These are phyloP conservation scores for Fraxinus xanthoxyloides DNA, from an alignment of 305 asterid species.

Conservation along the genomic window DNA sequence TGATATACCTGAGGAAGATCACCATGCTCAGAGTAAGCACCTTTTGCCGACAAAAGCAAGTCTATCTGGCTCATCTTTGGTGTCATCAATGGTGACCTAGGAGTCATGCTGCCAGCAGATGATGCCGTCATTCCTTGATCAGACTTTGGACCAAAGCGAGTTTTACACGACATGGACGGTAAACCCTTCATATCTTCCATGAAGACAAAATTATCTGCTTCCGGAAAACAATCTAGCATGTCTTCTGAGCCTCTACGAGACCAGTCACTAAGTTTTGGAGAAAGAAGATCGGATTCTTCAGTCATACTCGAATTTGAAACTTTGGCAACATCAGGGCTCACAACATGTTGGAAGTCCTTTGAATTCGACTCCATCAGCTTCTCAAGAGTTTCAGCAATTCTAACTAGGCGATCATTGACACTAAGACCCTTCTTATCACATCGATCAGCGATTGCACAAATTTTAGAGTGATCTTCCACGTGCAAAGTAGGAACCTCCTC, in stretches of 20 bases:
- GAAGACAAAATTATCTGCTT: slow-evolving; percentile 64
- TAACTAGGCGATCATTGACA: slow-evolving; percentile 81
- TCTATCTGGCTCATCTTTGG: slow-evolving; percentile 90
- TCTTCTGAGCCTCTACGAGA: slow-evolving; percentile 98
- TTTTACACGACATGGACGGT: slow-evolving; percentile 81
- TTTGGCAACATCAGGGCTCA: slow-evolving; percentile 85
- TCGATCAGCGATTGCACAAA: slow-evolving; percentile 97
- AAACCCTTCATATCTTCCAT: slow-evolving; percentile 84
- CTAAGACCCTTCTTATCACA: slow-evolving; percentile 94
- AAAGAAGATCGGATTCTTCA: slow-evolving; percentile 85
- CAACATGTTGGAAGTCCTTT: slow-evolving; percentile 63
- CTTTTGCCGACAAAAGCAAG: slow-evolving; percentile 81
- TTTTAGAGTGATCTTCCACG: slow-evolving; percentile 95
- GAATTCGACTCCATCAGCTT: slow-evolving; percentile 83
- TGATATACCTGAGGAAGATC: slow-evolving; percentile 86
- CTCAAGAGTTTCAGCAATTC: slow-evolving; percentile 91
- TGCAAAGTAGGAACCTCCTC: slow-evolving; percentile 96
- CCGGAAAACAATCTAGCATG: slow-evolving; percentile 90
- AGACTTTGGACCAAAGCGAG: slow-evolving; percentile 95
- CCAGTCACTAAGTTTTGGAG: slow-evolving; percentile 97
- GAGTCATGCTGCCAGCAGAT: slow-evolving; percentile 98
- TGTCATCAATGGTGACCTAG: slow-evolving; percentile 91
- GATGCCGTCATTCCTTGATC: slow-evolving; percentile 99
- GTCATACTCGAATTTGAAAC: slow-evolving; percentile 75
- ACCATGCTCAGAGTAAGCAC: slow-evolving; percentile 91